Evolutionary conservation across 2,329 filamentous ascomycete genomes (phyloP), one percentile per base, ranked within the genome.

Genomic region (Trematosphaeria pertusa): DNA sequence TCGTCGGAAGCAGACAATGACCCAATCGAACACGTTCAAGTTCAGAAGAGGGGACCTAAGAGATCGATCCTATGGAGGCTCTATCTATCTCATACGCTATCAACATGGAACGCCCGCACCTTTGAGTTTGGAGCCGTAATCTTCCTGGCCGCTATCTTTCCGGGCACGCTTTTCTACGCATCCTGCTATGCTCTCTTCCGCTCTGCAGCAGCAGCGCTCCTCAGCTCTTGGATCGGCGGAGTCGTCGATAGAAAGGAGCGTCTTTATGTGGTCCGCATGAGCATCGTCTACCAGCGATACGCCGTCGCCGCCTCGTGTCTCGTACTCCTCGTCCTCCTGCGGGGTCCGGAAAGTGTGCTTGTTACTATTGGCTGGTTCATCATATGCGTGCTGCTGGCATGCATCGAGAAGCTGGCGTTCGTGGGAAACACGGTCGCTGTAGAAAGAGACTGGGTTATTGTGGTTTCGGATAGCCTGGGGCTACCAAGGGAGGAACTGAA

Each of bases 111-210:
- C 50, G 73, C 74, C 1, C 69, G 77, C 15, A 64, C 70, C 1
- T 79, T 79, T 57, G 77, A 80, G 53, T 79, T 80, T 48, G 76
- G 74, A 24, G 73, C 76, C n/a, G 73, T 79, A 10, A 67, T 80
- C 10, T 80, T 78, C 56, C 66, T 80, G 1, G 74, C 75, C 2
- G 54, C 63, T 3, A 73, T 78, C 22, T 78, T 73, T 37, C 76
- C 76, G 0, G 58, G 75, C 0, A 88, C 86, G 0, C 72, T 91
- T 17, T 75, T 87, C 17, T 86, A 83, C 26, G 78, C 86, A 45
- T 89, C 87, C 0, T 71, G 86, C n/a, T 91, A 90, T 60, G 87
- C 87, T 0, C 70, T 90, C 5, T 73, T 79, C 4, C 81, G 87
- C 17, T 78, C 81, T 5, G 70, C 76, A 0, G 75, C 83, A 0